Conservation (phyloP, 352 stramenopile species). For the Pelagophyceae sp. region DNA sequence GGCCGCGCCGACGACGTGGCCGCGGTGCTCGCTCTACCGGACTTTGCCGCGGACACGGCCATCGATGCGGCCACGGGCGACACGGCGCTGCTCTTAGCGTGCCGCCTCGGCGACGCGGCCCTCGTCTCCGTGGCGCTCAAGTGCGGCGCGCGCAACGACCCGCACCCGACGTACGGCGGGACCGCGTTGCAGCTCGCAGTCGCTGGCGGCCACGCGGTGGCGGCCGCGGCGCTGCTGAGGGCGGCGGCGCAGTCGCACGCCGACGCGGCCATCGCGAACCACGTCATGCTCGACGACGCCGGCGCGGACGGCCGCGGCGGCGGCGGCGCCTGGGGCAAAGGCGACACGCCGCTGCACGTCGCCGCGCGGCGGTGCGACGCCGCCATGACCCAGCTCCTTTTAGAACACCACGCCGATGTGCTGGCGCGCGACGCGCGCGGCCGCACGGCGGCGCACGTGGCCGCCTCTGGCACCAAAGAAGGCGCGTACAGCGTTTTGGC, state of each 20-base stretch:
- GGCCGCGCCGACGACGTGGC: background rate
- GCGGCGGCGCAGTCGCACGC: conserved; percentile 33
- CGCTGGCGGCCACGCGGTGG: conserved; percentile 26
- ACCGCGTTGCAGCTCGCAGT: conserved; percentile 43
- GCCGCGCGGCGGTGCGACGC: conserved; percentile 25
- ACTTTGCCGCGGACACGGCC: background rate
- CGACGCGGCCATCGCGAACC: conserved; percentile 41
- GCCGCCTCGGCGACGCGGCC: conserved; percentile 29
- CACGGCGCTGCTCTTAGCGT: conserved; percentile 39
- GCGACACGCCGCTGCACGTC: conserved; percentile 36
- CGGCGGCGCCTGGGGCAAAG: background rate
- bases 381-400: conserved; percentile 24
- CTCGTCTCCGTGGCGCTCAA: conserved; percentile 35
- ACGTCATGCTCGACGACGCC: conserved; percentile 13
- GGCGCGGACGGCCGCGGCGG: background rate
- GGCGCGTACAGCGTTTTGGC: conserved; percentile 24
- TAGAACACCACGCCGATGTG: conserved; percentile 32
- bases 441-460: conserved; percentile 27
- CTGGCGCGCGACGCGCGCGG: conserved; percentile 26
- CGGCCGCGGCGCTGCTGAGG: conserved; percentile 34
- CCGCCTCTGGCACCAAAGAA: conserved; percentile 16
- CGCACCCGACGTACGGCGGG: conserved; percentile 43
- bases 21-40: background rate
- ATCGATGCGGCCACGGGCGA: conserved; percentile 31
- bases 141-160: conserved; percentile 42